phyloP scores from a whole-genome alignment of 1,284 basidiomycete species.

The Vanrija humicola region DNA sequence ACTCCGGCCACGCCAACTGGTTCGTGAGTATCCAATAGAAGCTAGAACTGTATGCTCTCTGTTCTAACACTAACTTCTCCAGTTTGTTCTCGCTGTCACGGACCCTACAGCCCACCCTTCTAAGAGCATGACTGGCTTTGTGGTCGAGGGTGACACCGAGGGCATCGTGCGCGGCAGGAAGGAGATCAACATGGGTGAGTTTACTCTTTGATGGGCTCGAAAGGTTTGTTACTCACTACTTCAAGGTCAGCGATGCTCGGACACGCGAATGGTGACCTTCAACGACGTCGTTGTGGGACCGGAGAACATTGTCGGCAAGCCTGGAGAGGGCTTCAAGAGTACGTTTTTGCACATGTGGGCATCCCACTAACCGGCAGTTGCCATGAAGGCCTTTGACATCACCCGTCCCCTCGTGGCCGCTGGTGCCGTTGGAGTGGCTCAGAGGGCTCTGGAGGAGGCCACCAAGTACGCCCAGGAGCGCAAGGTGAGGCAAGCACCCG shows the following conservation, averaged over 20 bases:
- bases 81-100: slow-evolving; percentile 56
- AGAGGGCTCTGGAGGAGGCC: slow-evolving; percentile 55
- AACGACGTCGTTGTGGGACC: slow-evolving; percentile 53
- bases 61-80: background rate
- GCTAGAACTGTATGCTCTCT: background rate
- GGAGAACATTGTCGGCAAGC: slow-evolving; percentile 54
- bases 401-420: slow-evolving; percentile 53
- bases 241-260: slow-evolving; percentile 53
- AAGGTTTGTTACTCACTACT: background rate
- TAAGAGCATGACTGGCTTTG: slow-evolving; percentile 56
- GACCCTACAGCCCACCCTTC: slow-evolving; percentile 51
- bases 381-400: slow-evolving; percentile 57
- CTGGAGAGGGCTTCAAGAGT: slow-evolving; percentile 57
- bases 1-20: slow-evolving; percentile 55
- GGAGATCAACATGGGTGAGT: slow-evolving; percentile 58
- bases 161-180: slow-evolving; percentile 55
- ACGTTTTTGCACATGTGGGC: background rate
- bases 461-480: slow-evolving; percentile 55
- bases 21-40: slow-evolving; percentile 28
- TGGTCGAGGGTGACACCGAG: slow-evolving; percentile 54
- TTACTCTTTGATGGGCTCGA: background rate
- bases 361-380: slow-evolving; percentile 18
- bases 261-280: slow-evolving; percentile 57
- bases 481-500: slow-evolving; percentile 31
- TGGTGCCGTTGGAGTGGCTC: slow-evolving; percentile 55